These are phyloP conservation scores for Emericellopsis atlantica DNA, from an alignment of 2,329 filamentous ascomycete genomes.

Conservation along the genomic window DNA sequence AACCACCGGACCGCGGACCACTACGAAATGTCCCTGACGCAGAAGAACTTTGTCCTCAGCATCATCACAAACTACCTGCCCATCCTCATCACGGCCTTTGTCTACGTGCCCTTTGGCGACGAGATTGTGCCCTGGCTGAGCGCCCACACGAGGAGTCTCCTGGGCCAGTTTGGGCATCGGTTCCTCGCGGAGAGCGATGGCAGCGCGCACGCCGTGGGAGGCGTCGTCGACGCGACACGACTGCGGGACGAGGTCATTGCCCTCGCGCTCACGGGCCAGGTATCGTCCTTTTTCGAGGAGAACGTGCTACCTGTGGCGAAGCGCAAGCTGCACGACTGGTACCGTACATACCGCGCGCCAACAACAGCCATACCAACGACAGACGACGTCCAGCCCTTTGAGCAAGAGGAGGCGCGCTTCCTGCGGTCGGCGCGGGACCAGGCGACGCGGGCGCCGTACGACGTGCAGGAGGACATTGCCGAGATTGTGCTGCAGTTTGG, in stretches of 20 bases:
- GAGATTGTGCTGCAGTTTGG: constrained; percentile 67
- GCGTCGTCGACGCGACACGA: constrained; percentile 52
- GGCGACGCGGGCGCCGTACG: constrained; percentile 54
- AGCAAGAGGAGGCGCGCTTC: constrained; percentile 45
- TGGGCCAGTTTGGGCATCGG: neutral
- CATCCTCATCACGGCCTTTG: constrained; percentile 63
- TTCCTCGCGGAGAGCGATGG: constrained; percentile 15
- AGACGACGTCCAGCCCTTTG: no score
- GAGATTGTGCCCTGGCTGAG: constrained; percentile 51
- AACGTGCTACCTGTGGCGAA: constrained; percentile 58
- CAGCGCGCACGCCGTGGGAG: constrained; percentile 14
- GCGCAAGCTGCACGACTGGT: constrained; percentile 38
- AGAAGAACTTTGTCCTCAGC: constrained; percentile 66
- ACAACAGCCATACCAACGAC: constrained; percentile 2
- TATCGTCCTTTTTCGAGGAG: constrained; percentile 61
- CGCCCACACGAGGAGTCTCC: neutral
- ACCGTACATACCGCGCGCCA: constrained; percentile 17
- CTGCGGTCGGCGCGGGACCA: constrained; percentile 52
- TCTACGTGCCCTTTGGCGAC: constrained; percentile 65
- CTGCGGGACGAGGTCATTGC: constrained; percentile 64
- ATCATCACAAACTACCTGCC: constrained; percentile 73
- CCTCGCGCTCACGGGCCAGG: constrained; percentile 59
- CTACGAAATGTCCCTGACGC: constrained; percentile 56
- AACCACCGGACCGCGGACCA: constrained; percentile 62
- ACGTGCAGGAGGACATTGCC: constrained; percentile 60